Evolutionary conservation across 1,139 yeast genomes (phyloP).

Genomic region (Candida sp.): DNA sequence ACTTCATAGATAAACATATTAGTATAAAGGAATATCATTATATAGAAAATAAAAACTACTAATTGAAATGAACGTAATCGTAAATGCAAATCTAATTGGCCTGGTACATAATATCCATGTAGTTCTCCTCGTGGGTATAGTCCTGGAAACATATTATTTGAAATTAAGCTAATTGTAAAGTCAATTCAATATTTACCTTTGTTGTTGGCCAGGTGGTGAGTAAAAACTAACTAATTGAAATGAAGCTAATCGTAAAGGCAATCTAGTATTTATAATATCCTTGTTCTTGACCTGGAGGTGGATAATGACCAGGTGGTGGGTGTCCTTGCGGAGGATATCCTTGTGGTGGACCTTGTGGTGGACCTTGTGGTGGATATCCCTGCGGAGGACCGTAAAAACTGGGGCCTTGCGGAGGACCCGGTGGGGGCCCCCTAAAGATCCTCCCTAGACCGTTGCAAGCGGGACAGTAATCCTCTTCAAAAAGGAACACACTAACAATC

Average conservation of each 20-base stretch:
- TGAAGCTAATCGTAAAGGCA: too few species aligned
- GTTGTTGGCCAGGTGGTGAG: too few species aligned
- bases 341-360: background rate
- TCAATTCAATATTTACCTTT: too few species aligned
- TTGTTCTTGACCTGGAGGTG: background rate
- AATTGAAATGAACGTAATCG: background rate
- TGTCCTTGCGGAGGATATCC: background rate
- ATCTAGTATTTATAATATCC: background rate
- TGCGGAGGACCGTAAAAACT: background rate
- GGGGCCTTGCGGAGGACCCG: background rate
- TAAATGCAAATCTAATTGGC: too few species aligned
- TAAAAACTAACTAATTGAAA: too few species aligned
- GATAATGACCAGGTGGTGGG: background rate
- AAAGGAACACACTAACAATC: constrained; percentile 41
- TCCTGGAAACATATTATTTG: too few species aligned
- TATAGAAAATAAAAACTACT: background rate
- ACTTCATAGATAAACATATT: background rate
- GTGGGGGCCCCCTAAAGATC: constrained; percentile 12
- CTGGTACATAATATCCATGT: too few species aligned
- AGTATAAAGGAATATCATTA: background rate
- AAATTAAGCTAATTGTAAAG: too few species aligned
- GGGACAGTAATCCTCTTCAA: constrained; percentile 53
- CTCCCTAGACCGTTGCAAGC: constrained; percentile 72
- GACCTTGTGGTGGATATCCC: constrained; percentile 1
- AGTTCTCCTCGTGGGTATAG: too few species aligned